Base-by-base conservation (phyloP, 352 stramenopile species). In the Pythium coloratum region DNA sequence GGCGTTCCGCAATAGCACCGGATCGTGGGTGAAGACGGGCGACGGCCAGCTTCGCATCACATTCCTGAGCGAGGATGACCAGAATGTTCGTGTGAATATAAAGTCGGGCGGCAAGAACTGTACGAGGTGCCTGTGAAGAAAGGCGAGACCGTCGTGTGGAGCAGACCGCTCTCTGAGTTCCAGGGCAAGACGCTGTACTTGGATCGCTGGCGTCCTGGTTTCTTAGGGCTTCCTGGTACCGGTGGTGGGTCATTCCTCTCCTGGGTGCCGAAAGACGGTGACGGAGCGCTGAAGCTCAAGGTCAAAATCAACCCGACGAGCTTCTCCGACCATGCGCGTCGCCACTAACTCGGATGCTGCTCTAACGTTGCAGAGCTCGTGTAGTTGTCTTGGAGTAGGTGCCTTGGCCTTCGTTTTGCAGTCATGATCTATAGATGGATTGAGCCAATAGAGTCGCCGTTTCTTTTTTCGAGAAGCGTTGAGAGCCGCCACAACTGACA, bases 191-290 rank as follows among this genome's bases (percentile, higher is more conserved):
- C 63, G 8, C 26, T 88, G 57, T 88, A 88, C 67, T 14, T 88
- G 44, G 80, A 88, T 75, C 78, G 81, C 12, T 90, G 81, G 81
- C 81, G 81, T 14, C 72, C 77, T 8, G 76, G 76, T 7, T 66
- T 85, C 47, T 56, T 86, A 9, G 72, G 75, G n/a, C 44, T 90
- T 3, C 75, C 79, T 1, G 75, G 77, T 26, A 82, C 71, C 18
- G 72, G 72, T 20, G 81, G 79, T 36, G 81, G 81, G 10, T 88
- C 36, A 10, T 44, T 80, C 32, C 62, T 90, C 16, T 50, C 88
- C 16, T 91, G 77, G 81, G 64, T 90, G 8, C 75, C 83, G 12
- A 69, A 76, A 42, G 67, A 74, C 42, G 71, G 71, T 6, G 13
- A 78, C 42, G 64, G 64, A 36, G 12, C 33, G 26, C 56, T 70